Evolutionary conservation across 2,329 filamentous ascomycete species (phyloP).

Genomic region (Hypoxylon sp.): DNA sequence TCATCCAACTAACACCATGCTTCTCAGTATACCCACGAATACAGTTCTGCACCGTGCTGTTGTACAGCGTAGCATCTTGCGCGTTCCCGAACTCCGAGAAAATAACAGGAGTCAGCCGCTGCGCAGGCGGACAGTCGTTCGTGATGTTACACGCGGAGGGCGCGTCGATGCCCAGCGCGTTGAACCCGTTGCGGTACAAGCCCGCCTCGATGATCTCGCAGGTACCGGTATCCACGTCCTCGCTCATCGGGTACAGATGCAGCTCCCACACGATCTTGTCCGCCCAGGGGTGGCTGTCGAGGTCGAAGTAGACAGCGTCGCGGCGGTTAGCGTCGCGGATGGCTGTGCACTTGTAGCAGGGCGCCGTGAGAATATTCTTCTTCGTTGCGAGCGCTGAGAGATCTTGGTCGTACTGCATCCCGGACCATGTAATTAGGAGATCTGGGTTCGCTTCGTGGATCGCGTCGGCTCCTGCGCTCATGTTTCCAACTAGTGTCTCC

Average conservation of each 20-base stretch:
- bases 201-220: slow-evolving; percentile 64
- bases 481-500: slow-evolving; percentile 62
- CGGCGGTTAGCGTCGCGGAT: slow-evolving; percentile 61
- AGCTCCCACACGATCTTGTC: slow-evolving; percentile 65
- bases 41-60: slow-evolving; percentile 63
- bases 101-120: slow-evolving; percentile 63
- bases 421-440: slow-evolving; percentile 65
- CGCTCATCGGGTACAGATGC: slow-evolving; percentile 60
- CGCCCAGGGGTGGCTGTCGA: slow-evolving; percentile 62
- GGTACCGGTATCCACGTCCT: slow-evolving; percentile 61
- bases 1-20: slow-evolving; percentile 64
- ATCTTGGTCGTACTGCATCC: slow-evolving; percentile 64
- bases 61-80: slow-evolving; percentile 60
- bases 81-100: slow-evolving; percentile 64
- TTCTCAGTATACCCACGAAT: slow-evolving; percentile 61
- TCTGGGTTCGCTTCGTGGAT: slow-evolving; percentile 63
- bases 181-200: slow-evolving; percentile 66
- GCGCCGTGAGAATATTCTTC: slow-evolving; percentile 59
- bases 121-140: slow-evolving; percentile 54
- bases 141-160: slow-evolving; percentile 59
- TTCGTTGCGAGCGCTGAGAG: slow-evolving; percentile 60
- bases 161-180: slow-evolving; percentile 60
- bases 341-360: slow-evolving; percentile 60
- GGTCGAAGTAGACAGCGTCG: slow-evolving; percentile 62
- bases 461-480: slow-evolving; percentile 59